These are phyloP conservation scores for Ramaria sp. DNA, from an alignment of 768 basidiomycete species.

Conservation along the genomic window DNA sequence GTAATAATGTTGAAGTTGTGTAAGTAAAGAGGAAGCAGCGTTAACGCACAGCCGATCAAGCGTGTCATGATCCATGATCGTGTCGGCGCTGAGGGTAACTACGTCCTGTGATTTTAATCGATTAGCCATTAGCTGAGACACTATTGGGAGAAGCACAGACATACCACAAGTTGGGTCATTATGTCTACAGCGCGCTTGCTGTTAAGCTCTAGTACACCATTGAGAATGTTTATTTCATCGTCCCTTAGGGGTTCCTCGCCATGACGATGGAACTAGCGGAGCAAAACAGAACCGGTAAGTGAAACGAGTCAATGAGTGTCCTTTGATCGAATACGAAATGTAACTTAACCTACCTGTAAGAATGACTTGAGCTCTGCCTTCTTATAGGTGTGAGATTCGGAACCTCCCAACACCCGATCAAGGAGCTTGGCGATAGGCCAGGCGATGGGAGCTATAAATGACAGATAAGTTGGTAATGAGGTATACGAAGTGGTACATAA, in stretches of 20 bases:
- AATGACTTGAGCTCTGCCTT: slow-evolving; percentile 75
- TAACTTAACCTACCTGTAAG: slow-evolving; percentile 28
- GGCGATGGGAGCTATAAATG: slow-evolving; percentile 54
- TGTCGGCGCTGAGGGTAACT: slow-evolving; percentile 67
- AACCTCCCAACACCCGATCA: slow-evolving; percentile 66
- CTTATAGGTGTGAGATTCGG: slow-evolving; percentile 60
- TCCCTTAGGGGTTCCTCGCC: slow-evolving; percentile 68
- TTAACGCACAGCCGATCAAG: slow-evolving; percentile 62
- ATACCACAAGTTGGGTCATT: slow-evolving; percentile 71
- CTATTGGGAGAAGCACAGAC: background rate
- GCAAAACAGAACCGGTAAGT: too few species aligned
- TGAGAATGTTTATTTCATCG: slow-evolving; percentile 73
- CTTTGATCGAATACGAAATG: too few species aligned
- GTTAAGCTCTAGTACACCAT: slow-evolving; percentile 46
- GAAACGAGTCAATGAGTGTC: too few species aligned
- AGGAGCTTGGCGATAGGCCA: slow-evolving; percentile 63
- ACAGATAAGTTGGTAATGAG: background rate
- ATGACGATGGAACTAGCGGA: slow-evolving; percentile 52
- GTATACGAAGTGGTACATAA: background rate
- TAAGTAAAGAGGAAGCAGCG: background rate
- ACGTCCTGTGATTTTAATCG: slow-evolving; percentile 47
- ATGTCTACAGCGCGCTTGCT: slow-evolving; percentile 40
- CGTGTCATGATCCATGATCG: slow-evolving; percentile 64
- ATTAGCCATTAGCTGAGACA: background rate
- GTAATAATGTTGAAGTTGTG: background rate